Percentiles rank a stretch among this genome's conserved stretches.
These are phyloP conservation scores for Aspergillus wentii DNA, from an alignment of 495 filamentous ascomycete genomes.

Conservation along the genomic window DNA sequence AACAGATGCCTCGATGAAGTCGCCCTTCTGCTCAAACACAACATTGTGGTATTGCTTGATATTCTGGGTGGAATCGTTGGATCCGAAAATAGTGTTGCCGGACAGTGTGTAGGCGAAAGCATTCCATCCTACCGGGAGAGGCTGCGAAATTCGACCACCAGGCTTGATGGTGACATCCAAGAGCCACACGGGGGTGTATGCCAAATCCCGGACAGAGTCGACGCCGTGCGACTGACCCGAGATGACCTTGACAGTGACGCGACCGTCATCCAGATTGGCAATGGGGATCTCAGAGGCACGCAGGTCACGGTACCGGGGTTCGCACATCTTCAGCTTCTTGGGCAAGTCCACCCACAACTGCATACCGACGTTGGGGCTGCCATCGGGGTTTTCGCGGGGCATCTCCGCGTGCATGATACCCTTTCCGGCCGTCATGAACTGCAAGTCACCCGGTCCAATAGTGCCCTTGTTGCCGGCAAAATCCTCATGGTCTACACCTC, in stretches of 20 bases:
- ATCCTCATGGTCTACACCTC: constrained; percentile 91
- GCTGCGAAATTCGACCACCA: constrained; percentile 68
- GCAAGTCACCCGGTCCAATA: constrained; percentile 79
- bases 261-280: constrained; percentile 61
- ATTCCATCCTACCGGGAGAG: constrained; percentile 80
- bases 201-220: constrained; percentile 81
- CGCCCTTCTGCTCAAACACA: constrained; percentile 78
- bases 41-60: constrained; percentile 81
- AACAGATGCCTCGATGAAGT: constrained; percentile 66
- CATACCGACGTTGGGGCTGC: constrained; percentile 75
- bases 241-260: constrained; percentile 83
- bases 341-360: constrained; percentile 96
- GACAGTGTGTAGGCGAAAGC: constrained; percentile 80
- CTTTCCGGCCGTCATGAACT: constrained; percentile 95
- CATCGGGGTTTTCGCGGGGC: constrained; percentile 76
- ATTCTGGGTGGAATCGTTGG: constrained; percentile 46
- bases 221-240: constrained; percentile 76
- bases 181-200: constrained; percentile 94
- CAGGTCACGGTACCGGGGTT: constrained; percentile 89
- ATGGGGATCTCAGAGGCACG: constrained; percentile 69
- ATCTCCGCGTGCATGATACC: constrained; percentile 98
- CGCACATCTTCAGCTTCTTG: constrained; percentile 72
- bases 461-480: constrained; percentile 87
- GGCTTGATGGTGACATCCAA: constrained; percentile 80
- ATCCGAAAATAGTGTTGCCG: constrained; percentile 65